phyloP scores from a whole-genome alignment of 2,329 filamentous ascomycete species.

The Fusarium sp. region DNA sequence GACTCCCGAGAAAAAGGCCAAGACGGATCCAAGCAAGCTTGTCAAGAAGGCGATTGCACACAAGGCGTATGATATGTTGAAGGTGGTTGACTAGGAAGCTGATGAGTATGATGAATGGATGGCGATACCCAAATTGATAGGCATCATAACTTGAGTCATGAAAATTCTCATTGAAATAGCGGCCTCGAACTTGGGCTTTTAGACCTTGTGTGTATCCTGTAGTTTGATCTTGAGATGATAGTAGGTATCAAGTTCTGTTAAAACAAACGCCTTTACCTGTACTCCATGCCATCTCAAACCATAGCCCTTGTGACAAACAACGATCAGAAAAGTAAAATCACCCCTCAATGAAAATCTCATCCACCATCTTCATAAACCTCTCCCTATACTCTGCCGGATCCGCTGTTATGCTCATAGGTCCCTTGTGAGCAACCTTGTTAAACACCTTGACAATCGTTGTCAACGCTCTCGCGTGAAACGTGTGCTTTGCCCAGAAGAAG shows the following conservation, averaged over 20 bases:
- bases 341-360: slow-evolving; percentile 52
- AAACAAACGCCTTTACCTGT: neutral
- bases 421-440: slow-evolving; percentile 69
- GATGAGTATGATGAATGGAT: slow-evolving; percentile 17
- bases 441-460: slow-evolving; percentile 71
- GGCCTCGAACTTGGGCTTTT: too few relatives aligned
- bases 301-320: neutral
- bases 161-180: too few relatives aligned
- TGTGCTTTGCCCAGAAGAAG: slow-evolving; percentile 83
- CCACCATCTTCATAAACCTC: slow-evolving; percentile 60
- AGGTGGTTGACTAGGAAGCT: slow-evolving; percentile 59
- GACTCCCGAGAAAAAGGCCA: slow-evolving; percentile 49
- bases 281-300: neutral
- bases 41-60: slow-evolving; percentile 63
- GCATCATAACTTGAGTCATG: neutral
- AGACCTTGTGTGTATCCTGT: too few relatives aligned
- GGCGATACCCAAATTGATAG: slow-evolving; percentile 35
- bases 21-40: slow-evolving; percentile 54
- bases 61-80: slow-evolving; percentile 64
- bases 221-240: neutral
- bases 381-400: slow-evolving; percentile 72
- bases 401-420: slow-evolving; percentile 79
- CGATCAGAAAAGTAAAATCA: slow-evolving; percentile 8
- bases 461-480: slow-evolving; percentile 70
- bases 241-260: neutral